Evolutionary conservation across 305 asterid species (phyloP), one percentile per base, ranked within the genome.

Genomic region (Fraxinus sp.): DNA sequence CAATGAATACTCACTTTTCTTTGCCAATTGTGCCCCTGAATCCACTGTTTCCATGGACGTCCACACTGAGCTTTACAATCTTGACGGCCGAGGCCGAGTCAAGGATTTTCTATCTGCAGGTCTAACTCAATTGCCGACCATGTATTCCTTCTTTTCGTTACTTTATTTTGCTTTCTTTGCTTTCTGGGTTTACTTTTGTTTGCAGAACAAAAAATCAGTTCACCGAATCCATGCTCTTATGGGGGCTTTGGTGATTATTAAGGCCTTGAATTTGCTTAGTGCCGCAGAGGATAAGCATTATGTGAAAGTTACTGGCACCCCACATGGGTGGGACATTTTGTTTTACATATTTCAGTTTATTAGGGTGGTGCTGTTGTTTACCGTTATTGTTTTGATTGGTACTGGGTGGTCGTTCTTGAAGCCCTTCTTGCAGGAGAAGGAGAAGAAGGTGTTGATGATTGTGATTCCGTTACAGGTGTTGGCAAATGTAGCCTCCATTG

Each of bases 291-390:
- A 96, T 82, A 94, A 94, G 84, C 98, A 96, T 82, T 96, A 93
- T 46, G 98, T 96, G 86, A 96, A 96, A 92, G 93, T 89, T 78
- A 93, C 98, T 0, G 99, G 99, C 83, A 96, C 98, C 46, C 94
- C 98, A 3, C 99, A 96, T 59, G 99, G 99, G 37, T 96, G 99
- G 99, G 98, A 96, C 89, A 98, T 96, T 78, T 83, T 94, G 94
- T 96, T 96, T 79, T 96, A 96, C 89, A 88, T 96, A 44, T 96
- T 96, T 84, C 99, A 96, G 94, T 92, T 90, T 70, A 88, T 96
- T 74, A 91, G 99, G 83, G 98, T 91, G 59, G 95, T 94, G 44
- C 86, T 96, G 88, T 85, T 96, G 92, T 96, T 96, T 80, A 96
- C 99, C 2, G 98, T 96, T 77, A 94, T 96, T 39, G 94, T 96